phyloP scores from a whole-genome alignment of 2,329 filamentous ascomycete species.

The Dissoconium aciculare region DNA sequence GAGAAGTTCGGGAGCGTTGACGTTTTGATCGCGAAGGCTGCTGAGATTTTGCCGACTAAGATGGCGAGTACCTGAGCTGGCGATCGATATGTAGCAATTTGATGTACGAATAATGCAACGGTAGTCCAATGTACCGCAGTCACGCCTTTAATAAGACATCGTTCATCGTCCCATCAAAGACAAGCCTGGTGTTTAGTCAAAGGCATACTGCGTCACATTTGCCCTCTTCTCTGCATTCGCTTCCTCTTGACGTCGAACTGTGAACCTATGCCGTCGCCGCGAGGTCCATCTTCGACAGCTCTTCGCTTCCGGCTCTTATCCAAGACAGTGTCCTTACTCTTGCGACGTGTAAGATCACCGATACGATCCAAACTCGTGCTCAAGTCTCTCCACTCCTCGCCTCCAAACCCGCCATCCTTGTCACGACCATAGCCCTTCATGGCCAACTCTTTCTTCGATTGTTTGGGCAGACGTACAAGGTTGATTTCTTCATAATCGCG shows the following conservation, averaged over 20 bases:
- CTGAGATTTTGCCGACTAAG: no score
- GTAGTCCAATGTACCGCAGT: no score
- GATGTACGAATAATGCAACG: no score
- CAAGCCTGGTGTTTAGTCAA: no score
- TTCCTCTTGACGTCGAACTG: slow-evolving; percentile 57
- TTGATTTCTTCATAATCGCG: slow-evolving; percentile 83
- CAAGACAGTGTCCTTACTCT: slow-evolving; percentile 44
- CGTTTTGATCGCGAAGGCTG: neutral
- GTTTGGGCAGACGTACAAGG: slow-evolving; percentile 70
- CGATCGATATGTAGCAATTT: no score
- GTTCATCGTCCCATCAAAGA: no score
- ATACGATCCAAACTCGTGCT: slow-evolving; percentile 79
- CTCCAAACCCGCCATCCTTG: slow-evolving; percentile 53
- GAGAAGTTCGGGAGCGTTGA: no score
- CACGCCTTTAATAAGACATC: no score
- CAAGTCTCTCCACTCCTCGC: slow-evolving; percentile 82
- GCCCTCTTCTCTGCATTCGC: slow-evolving; percentile 28
- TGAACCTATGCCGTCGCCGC: slow-evolving; percentile 55
- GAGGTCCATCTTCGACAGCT: slow-evolving; percentile 55
- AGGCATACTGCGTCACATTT: no score
- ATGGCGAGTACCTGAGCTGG: no score
- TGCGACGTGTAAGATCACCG: slow-evolving; percentile 62
- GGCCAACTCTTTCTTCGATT: slow-evolving; percentile 69
- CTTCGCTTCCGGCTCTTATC: slow-evolving; percentile 83
- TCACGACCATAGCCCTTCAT: slow-evolving; percentile 40